A percentile compares a stretch with the other conserved stretches of the same genome.
Evolutionary conservation across 23 red algal genomes (phyloP).

Genomic region (Pyropia haitanensis): DNA sequence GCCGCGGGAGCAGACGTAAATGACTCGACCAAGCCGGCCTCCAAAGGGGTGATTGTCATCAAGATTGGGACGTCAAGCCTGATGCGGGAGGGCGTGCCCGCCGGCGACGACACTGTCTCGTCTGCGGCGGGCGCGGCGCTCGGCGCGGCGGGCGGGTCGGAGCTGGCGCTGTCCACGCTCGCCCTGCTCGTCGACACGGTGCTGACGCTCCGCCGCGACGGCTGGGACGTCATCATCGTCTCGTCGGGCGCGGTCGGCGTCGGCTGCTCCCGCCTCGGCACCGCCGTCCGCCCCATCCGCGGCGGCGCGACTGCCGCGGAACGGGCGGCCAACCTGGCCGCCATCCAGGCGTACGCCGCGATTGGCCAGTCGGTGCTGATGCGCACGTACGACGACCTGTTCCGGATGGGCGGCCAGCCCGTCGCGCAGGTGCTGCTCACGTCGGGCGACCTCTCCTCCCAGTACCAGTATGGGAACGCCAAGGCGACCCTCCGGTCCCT

Average conservation of each 20-base stretch:
- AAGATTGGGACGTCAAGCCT: constrained; percentile 97
- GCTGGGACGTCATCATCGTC: constrained; percentile 78
- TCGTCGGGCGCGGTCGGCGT: constrained; percentile 94
- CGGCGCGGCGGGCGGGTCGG: constrained; percentile 21
- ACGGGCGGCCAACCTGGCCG: constrained; percentile 36
- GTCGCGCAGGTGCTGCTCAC: constrained; percentile 91
- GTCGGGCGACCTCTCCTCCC: constrained; percentile 57
- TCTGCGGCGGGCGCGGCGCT: constrained; percentile 21
- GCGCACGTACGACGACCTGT: constrained; percentile 78
- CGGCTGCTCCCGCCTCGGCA: constrained; percentile 71
- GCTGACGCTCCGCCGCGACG: constrained; percentile 50
- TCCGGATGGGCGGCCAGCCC: constrained; percentile 58
- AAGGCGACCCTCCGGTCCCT: constrained; percentile 73
- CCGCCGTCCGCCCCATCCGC: constrained; percentile 34
- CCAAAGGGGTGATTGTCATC: constrained; percentile 48
- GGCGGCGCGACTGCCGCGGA: constrained; percentile 16
- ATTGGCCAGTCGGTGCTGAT: constrained; percentile 89
- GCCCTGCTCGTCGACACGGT: constrained; percentile 86
- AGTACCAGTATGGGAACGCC: constrained; percentile 89
- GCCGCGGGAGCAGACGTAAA: too few species aligned
- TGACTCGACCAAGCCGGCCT: too few species aligned
- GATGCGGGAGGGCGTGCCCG: constrained; percentile 56
- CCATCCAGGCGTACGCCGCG: constrained; percentile 86
- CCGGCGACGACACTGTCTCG: constrained; percentile 16
- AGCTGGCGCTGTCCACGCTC: constrained; percentile 84